Evolutionary conservation across 2,329 filamentous ascomycete genomes (phyloP).

Genomic region (Amesomyces nigricolor): DNA sequence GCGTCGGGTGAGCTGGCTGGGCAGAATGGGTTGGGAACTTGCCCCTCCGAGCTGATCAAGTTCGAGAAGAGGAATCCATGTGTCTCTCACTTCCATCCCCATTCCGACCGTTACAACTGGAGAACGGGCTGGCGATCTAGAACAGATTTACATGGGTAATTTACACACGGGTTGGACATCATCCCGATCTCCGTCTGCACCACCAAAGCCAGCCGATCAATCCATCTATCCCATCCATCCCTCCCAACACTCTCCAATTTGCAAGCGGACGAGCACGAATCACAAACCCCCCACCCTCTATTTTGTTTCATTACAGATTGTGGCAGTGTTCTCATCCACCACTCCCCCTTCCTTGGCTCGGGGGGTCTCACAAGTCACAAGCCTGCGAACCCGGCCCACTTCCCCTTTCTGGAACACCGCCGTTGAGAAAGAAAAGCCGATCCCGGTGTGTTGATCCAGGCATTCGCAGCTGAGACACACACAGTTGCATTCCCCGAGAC

Average conservation of each 20-base stretch:
- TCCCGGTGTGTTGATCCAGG: no score
- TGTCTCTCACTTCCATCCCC: background rate
- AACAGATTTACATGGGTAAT: no score
- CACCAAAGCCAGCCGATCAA: background rate
- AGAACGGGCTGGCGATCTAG: no score
- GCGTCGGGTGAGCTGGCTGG: background rate
- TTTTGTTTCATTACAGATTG: slow-evolving; percentile 5
- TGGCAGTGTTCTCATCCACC: slow-evolving; percentile 5
- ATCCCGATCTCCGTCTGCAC: background rate
- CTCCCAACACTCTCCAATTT: background rate
- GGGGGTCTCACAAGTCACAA: no score
- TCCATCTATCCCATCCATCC: background rate
- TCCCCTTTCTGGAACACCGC: no score
- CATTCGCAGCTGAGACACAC: no score
- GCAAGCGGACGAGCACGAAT: background rate
- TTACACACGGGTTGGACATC: no score
- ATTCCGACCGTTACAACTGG: no score
- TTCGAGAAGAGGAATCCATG: background rate
- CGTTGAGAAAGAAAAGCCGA: no score
- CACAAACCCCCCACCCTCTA: background rate
- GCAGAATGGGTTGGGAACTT: background rate
- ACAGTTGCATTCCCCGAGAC: no score
- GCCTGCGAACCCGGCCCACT: no score
- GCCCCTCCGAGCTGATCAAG: no score
- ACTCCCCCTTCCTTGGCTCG: background rate